Percentiles rank a stretch among this genome's conserved stretches.
phyloP scores from a whole-genome alignment of 2,329 filamentous ascomycete species.

The Cladophialophora exuberans region DNA sequence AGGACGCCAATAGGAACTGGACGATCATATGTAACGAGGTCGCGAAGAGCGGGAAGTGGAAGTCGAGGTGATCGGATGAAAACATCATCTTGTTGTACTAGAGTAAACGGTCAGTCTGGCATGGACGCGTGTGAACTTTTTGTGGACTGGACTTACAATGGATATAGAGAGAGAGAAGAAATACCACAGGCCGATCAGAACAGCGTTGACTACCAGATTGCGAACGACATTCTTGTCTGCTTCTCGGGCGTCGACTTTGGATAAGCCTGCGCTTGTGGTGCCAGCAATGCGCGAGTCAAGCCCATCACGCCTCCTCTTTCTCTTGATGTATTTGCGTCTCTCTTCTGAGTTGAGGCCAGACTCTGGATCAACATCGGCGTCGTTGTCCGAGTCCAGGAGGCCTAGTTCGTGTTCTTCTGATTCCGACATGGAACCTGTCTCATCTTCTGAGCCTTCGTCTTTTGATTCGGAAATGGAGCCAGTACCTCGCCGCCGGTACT shows the following conservation, averaged over 20 bases:
- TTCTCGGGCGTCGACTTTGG: constrained; percentile 69
- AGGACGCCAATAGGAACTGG: constrained; percentile 78
- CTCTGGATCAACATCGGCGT: constrained; percentile 87
- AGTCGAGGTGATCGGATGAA: constrained; percentile 75
- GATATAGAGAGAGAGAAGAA: constrained; percentile 92
- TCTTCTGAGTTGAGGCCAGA: constrained; percentile 79
- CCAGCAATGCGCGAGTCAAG: constrained; percentile 70
- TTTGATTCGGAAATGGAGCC: constrained; percentile 29
- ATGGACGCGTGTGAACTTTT: not conserved
- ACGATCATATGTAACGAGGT: constrained; percentile 95
- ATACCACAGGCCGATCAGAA: constrained; percentile 87
- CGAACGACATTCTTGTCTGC: constrained; percentile 74
- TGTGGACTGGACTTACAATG: constrained; percentile 62
- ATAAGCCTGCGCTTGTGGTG: constrained; percentile 52
- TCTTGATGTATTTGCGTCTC: constrained; percentile 67
- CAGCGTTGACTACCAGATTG: constrained; percentile 71
- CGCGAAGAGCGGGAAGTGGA: constrained; percentile 92
- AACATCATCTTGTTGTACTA: constrained; percentile 99
- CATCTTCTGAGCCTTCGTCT: constrained; percentile 30
- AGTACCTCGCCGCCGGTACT: constrained; percentile 32
- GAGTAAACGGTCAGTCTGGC: constrained; percentile 26
- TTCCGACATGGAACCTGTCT: constrained; percentile 43
- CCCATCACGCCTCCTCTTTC: constrained; percentile 68
- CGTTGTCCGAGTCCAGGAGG: constrained; percentile 68
- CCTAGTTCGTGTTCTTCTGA: constrained; percentile 62